Percentiles rank a stretch among this genome's conserved stretches.
phyloP scores from a whole-genome alignment of 768 basidiomycete species.

The Hemileccinum impolitum region DNA sequence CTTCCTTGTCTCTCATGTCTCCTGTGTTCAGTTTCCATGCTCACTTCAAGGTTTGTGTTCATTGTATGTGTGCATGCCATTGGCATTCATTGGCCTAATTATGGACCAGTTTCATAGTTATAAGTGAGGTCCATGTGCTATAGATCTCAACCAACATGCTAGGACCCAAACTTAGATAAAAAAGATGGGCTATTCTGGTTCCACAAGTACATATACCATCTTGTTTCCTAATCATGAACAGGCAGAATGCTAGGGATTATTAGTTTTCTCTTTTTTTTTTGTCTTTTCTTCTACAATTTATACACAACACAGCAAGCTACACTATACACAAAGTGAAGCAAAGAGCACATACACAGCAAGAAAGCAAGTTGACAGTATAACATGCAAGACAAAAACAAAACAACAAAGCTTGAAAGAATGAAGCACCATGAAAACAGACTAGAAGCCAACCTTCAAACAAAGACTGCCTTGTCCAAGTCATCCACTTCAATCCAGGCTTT shows the following conservation, averaged over 20 bases:
- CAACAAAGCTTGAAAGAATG: background rate
- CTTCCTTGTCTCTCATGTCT: too few relatives aligned
- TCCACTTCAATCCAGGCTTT: constrained; percentile 35
- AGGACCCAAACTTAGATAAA: too few relatives aligned
- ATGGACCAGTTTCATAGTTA: too few relatives aligned
- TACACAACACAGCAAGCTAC: constrained; percentile 11
- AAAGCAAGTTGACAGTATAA: constrained; percentile 17
- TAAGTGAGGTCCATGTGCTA: too few relatives aligned
- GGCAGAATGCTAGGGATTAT: too few relatives aligned
- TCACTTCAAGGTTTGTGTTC: too few relatives aligned
- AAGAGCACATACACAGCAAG: constrained; percentile 10
- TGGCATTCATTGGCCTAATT: too few relatives aligned
- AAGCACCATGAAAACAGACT: background rate
- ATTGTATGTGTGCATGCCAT: too few relatives aligned
- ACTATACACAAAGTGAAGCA: background rate
- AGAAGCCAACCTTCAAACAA: constrained; percentile 13
- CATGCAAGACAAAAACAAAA: constrained; percentile 9
- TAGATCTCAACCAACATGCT: too few relatives aligned
- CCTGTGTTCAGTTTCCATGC: too few relatives aligned
- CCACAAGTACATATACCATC: background rate
- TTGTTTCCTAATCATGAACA: background rate
- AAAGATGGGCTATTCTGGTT: background rate
- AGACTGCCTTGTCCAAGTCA: constrained; percentile 23
- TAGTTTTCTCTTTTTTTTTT: too few relatives aligned
- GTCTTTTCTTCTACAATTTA: background rate